Evolutionary conservation across 2,329 filamentous ascomycete genomes (phyloP).

Genomic region (Colletotrichum destructivum): DNA sequence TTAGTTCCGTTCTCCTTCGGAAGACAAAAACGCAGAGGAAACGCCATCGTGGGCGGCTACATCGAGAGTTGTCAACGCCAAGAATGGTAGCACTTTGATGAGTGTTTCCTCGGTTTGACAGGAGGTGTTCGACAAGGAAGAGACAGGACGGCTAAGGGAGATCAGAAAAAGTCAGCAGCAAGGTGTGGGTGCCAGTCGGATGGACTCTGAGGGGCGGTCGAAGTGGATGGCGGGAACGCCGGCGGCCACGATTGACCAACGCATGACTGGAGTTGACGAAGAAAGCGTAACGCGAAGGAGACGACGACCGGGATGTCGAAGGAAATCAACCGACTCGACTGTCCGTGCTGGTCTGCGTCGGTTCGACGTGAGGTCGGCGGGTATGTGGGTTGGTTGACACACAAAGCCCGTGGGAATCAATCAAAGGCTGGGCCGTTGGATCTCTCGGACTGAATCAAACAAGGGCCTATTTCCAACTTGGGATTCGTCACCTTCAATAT

Average conservation of each 20-base stretch:
- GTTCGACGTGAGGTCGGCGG: conserved; percentile 1
- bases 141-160: conserved; percentile 18
- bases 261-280: conserved; percentile 8
- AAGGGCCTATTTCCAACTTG: conserved; percentile 3
- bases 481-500: conserved; percentile 23
- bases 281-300: not conserved
- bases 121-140: conserved; percentile 27
- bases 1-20: not conserved
- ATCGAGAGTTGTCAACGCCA: conserved; percentile 4
- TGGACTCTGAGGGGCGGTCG: conserved; percentile 16
- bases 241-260: not conserved
- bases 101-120: conserved; percentile 33
- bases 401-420: conserved; percentile 18
- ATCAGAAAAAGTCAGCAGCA: conserved; percentile 24
- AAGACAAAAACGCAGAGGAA: not conserved
- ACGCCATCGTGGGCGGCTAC: not conserved
- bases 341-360: conserved; percentile 9
- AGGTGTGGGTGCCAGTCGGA: conserved; percentile 23
- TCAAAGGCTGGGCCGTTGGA: conserved; percentile 16
- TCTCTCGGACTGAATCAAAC: conserved; percentile 15
- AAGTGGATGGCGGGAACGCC: conserved; percentile 9
- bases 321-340: conserved; percentile 16
- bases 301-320: conserved; percentile 1
- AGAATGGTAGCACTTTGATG: conserved; percentile 18
- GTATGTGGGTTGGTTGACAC: conserved; percentile 1